Conservation (phyloP, 179 eudicot species). For the Carnegiea gigantea region DNA sequence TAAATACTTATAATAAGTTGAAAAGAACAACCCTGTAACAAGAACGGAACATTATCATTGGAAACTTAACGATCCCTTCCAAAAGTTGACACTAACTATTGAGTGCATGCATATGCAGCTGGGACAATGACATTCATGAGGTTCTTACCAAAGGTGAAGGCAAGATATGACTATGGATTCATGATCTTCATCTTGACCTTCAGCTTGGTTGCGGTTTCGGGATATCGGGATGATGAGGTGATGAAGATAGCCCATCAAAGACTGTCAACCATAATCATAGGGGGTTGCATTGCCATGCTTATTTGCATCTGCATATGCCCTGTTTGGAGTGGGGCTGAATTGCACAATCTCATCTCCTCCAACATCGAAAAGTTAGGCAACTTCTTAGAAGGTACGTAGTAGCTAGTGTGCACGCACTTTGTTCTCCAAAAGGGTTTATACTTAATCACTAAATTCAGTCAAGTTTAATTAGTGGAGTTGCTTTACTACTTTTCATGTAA, state of each 20-base stretch:
- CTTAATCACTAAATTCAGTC: too few relatives aligned
- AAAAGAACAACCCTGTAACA: too few relatives aligned
- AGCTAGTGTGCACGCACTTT: background rate
- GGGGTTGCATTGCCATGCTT: conserved; percentile 39
- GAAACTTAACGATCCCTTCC: too few relatives aligned
- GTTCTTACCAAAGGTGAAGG: conserved; percentile 61
- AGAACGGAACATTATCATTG: background rate
- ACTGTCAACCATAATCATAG: conserved; percentile 46
- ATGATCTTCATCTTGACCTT: conserved; percentile 57
- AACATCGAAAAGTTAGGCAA: conserved; percentile 48
- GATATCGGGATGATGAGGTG: conserved; percentile 48
- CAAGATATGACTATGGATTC: conserved; percentile 58
- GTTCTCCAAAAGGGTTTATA: too few relatives aligned
- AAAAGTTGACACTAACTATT: background rate
- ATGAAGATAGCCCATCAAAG: conserved; percentile 46
- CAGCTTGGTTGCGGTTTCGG: conserved; percentile 47
- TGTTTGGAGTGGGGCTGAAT: conserved; percentile 59
- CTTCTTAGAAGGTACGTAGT: conserved; percentile 44
- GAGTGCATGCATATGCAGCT: conserved; percentile 34
- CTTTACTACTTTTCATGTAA: background rate
- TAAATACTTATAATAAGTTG: too few relatives aligned
- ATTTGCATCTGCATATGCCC: conserved; percentile 47
- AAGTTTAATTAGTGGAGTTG: background rate
- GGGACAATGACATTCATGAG: conserved; percentile 47
- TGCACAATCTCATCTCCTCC: conserved; percentile 44